A percentile compares a stretch with the other conserved stretches of the same genome.
These are phyloP conservation scores for Rhizoctonia solani DNA, from an alignment of 1,284 basidiomycete species.

Conservation along the genomic window DNA sequence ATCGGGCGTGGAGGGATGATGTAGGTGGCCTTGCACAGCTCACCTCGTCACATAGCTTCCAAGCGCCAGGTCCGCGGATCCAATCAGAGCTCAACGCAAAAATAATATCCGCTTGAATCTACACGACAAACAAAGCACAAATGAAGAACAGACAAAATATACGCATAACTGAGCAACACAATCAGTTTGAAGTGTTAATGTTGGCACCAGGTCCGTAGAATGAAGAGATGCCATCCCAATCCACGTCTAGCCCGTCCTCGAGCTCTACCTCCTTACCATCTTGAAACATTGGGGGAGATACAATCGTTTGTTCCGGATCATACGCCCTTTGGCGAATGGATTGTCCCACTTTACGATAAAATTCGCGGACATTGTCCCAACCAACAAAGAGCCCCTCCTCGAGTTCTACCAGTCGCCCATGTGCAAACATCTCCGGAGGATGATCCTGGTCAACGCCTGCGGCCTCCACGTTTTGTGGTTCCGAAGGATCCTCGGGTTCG, in stretches of 20 bases:
- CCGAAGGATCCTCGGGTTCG: neutral
- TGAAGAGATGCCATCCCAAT: constrained; percentile 46
- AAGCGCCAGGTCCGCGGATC: constrained; percentile 20
- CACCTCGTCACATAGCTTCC: constrained; percentile 10
- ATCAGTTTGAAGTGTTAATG: neutral
- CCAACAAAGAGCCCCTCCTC: constrained; percentile 23
- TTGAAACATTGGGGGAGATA: constrained; percentile 11
- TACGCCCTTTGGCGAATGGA: neutral
- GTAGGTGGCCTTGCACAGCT: constrained; percentile 1
- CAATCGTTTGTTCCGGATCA: neutral
- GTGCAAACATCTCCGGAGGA: constrained; percentile 49
- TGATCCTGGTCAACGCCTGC: constrained; percentile 23
- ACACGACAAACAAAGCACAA: constrained; percentile 5
- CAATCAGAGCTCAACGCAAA: neutral
- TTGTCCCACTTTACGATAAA: neutral
- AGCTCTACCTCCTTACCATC: constrained; percentile 48
- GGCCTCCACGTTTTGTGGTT: neutral
- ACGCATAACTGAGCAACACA: neutral
- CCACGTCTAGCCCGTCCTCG: constrained; percentile 54
- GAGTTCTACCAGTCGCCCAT: constrained; percentile 32
- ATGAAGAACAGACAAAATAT: neutral
- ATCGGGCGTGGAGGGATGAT: constrained; percentile 30
- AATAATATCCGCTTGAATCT: no score
- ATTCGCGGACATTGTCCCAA: constrained; percentile 29
- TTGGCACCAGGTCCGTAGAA: constrained; percentile 50